These are phyloP conservation scores for Cladosporium sp. DNA, from an alignment of 2,329 filamentous ascomycete species.

Conservation along the genomic window DNA sequence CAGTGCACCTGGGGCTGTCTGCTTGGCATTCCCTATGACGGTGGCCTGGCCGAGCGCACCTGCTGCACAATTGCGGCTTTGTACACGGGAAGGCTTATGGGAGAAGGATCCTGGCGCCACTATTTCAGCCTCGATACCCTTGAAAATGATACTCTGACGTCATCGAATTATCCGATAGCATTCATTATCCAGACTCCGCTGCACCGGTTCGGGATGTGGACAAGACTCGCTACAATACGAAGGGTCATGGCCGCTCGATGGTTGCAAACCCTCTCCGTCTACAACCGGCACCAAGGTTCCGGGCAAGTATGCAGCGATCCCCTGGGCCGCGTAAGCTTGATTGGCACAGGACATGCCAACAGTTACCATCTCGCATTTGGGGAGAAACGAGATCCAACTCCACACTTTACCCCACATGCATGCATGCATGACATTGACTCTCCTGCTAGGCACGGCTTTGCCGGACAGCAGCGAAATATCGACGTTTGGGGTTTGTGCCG, in stretches of 20 bases:
- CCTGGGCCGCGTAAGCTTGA: background rate
- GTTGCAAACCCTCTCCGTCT: background rate
- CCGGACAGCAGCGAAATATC: background rate
- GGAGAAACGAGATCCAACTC: too few species aligned
- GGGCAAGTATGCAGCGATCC: background rate
- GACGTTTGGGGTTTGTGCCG: background rate
- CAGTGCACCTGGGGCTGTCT: too few species aligned
- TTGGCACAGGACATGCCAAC: background rate
- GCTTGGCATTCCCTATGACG: too few species aligned
- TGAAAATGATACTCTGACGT: too few species aligned
- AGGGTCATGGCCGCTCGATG: background rate
- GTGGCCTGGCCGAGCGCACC: too few species aligned
- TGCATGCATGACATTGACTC: background rate
- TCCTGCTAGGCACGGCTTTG: background rate
- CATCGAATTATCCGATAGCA: too few species aligned
- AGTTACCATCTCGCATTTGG: background rate
- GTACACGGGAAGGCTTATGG: too few species aligned
- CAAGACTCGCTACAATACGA: background rate
- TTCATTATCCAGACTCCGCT: background rate
- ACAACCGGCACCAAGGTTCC: background rate
- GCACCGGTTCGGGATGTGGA: background rate
- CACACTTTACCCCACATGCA: background rate
- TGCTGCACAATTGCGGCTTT: too few species aligned
- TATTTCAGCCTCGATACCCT: too few species aligned
- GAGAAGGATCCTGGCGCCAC: too few species aligned